Evolutionary conservation across 108 stramenopile species (phyloP).

Genomic region (Stephanodiscus triporus): DNA sequence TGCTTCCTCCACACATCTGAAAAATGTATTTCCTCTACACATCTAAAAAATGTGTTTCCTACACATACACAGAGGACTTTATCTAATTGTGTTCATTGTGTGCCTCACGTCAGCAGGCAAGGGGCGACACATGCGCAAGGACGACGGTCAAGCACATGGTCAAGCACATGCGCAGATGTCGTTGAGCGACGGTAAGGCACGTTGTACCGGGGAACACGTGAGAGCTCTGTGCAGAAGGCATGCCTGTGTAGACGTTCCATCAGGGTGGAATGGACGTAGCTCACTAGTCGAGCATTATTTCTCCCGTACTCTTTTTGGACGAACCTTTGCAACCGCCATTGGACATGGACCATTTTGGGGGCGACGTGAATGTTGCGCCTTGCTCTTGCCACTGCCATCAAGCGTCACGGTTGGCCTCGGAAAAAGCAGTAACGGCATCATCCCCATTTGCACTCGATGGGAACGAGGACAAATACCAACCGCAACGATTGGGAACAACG

Average conservation of each 20-base stretch:
- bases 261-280: constrained; percentile 56
- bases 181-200: too few relatives aligned
- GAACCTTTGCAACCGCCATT: constrained; percentile 40
- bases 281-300: constrained; percentile 29
- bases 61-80: too few relatives aligned
- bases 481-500: not conserved
- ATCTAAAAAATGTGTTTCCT: too few relatives aligned
- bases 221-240: constrained; percentile 64
- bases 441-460: not conserved
- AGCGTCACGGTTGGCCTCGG: not conserved
- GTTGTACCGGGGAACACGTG: constrained; percentile 74
- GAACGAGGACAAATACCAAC: not conserved
- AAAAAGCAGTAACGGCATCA: not conserved
- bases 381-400: not conserved
- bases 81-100: too few relatives aligned
- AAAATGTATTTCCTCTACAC: too few relatives aligned
- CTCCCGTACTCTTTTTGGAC: constrained; percentile 59
- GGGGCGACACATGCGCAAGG: too few relatives aligned
- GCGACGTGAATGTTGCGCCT: not conserved
- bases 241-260: constrained; percentile 39
- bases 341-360: constrained; percentile 14
- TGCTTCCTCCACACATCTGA: too few relatives aligned
- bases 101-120: too few relatives aligned
- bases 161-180: too few relatives aligned
- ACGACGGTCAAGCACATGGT: too few relatives aligned